Evolutionary conservation across 2,329 filamentous ascomycete species (phyloP).

Genomic region (Cercospora canescens): DNA sequence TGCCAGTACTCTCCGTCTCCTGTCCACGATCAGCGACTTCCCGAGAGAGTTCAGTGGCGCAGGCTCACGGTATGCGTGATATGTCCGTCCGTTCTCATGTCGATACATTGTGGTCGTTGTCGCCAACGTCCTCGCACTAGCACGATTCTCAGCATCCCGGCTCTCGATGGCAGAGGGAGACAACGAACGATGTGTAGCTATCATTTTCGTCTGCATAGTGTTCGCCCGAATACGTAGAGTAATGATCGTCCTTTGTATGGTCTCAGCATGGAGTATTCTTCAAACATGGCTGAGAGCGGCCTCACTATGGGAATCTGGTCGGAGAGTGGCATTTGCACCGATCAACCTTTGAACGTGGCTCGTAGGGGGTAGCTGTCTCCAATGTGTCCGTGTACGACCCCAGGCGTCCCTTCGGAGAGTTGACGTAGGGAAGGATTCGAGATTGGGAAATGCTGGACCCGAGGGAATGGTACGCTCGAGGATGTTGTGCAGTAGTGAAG

Average conservation of each 20-base stretch:
- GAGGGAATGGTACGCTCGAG: not conserved
- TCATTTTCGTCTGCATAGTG: constrained; percentile 12
- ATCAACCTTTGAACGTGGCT: not conserved
- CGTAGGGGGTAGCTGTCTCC: not conserved
- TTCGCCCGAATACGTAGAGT: constrained; percentile 19
- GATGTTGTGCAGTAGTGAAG: not conserved
- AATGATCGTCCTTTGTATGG: constrained; percentile 23
- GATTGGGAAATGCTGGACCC: not conserved
- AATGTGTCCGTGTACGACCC: not conserved
- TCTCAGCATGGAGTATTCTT: constrained; percentile 13
- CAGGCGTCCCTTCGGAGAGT: not conserved
- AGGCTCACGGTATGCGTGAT: constrained; percentile 37
- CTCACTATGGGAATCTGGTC: constrained; percentile 25
- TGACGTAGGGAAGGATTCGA: not conserved
- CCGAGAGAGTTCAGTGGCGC: no score
- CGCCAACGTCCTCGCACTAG: constrained; percentile 40
- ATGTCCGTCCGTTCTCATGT: constrained; percentile 38
- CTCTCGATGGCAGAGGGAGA: not conserved
- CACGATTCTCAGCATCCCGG: constrained; percentile 16
- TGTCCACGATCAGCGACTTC: constrained; percentile 10
- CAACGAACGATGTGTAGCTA: constrained; percentile 25
- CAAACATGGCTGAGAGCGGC: constrained; percentile 22
- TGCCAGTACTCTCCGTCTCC: constrained; percentile 37
- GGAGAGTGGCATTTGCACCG: constrained; percentile 11
- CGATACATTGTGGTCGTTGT: constrained; percentile 42